Conservation (phyloP, 306 rosid species). For the Sindora glabra region DNA sequence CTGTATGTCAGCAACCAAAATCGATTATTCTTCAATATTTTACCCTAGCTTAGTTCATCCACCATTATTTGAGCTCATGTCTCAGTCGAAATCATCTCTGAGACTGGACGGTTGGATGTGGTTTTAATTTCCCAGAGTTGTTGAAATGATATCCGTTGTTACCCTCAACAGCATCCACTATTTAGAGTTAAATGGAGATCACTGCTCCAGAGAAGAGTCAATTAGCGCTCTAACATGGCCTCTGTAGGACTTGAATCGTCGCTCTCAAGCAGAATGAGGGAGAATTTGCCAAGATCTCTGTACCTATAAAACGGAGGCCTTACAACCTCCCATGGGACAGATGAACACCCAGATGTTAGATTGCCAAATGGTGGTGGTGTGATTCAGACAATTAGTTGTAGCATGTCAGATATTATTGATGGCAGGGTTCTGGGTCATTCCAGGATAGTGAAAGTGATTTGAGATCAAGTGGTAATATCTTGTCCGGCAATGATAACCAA, state of each 20-base stretch:
- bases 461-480: conserved; percentile 34
- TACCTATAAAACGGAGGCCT: conserved; percentile 30
- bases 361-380: conserved; percentile 37
- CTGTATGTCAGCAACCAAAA: no score
- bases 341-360: conserved; percentile 25
- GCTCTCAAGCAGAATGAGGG: conserved; percentile 27
- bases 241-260: conserved; percentile 54
- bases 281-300: conserved; percentile 32
- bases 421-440: conserved; percentile 51
- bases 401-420: conserved; percentile 43
- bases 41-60: no score
- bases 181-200: conserved; percentile 44
- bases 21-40: no score
- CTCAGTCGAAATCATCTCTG: no score
- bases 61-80: no score
- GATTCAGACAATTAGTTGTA: conserved; percentile 34
- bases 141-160: no score
- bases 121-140: no score
- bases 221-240: conserved; percentile 51
- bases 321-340: conserved; percentile 34
- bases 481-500: conserved; percentile 37
- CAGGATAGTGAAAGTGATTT: conserved; percentile 48
- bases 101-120: no score
- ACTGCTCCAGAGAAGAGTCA: conserved; percentile 55
- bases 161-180: conserved; percentile 49